A percentile compares a stretch with the other conserved stretches of the same genome.
These are phyloP conservation scores for Ehretia macrophylla DNA, from an alignment of 257 asterid genomes.

Conservation along the genomic window DNA sequence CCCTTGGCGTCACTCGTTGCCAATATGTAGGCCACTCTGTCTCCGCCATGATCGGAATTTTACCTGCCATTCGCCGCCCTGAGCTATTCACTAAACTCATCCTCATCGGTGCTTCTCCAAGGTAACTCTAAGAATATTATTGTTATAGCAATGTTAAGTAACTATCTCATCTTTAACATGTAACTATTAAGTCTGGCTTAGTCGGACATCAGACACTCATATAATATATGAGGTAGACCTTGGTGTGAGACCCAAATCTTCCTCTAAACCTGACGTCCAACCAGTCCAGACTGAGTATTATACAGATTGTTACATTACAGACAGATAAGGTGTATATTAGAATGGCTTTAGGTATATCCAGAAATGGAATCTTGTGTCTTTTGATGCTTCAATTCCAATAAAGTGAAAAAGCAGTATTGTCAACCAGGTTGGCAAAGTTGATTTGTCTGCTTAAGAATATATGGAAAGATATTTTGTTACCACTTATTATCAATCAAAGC, in stretches of 20 bases:
- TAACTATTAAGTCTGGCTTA: background rate
- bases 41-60: slow-evolving; percentile 20
- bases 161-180: background rate
- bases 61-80: slow-evolving; percentile 34
- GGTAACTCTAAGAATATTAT: slow-evolving; percentile 21
- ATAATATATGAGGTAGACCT: too few species aligned
- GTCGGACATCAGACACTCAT: background rate
- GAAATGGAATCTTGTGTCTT: background rate
- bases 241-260: too few species aligned
- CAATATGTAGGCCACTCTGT: slow-evolving; percentile 34
- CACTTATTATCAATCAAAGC: background rate
- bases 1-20: slow-evolving; percentile 25
- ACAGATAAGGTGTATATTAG: too few species aligned
- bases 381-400: background rate
- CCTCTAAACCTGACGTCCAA: too few species aligned
- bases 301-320: too few species aligned
- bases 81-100: slow-evolving; percentile 34
- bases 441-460: background rate
- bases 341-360: background rate
- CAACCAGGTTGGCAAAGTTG: background rate
- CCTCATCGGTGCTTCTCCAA: slow-evolving; percentile 32
- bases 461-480: background rate
- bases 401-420: too few species aligned
- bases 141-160: too few species aligned
- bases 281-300: too few species aligned